Base-by-base conservation (phyloP, 1,284 basidiomycete genomes). In the Boletus hoseneyae region DNA sequence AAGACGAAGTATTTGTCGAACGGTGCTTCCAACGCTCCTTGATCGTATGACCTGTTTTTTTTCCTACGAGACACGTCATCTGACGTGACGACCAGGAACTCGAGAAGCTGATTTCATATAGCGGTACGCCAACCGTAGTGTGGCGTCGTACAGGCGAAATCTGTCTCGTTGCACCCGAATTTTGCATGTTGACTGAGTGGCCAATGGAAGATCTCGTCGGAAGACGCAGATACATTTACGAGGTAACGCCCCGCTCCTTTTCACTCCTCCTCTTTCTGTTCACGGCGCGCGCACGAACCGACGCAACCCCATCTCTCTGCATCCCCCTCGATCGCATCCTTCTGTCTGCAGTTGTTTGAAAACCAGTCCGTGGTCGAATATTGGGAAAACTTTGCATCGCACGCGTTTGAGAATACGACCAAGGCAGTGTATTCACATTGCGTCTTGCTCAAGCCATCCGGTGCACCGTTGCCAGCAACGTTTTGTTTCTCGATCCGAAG, bases 71-170 rank as follows among this genome's bases (percentile, higher is more conserved):
- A 40, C 48, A 54, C 54, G 46, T 56, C 34, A 33, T 43, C 41
- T 39, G 45, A 45, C 42, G 38, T 53, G 10, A 12, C 3, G 3
- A 3, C 16, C 30, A 93, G 91, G 94, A 98, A 76, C 81, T 97
- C 50, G 93, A 97, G 68, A 97, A 97, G 70, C 79, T 98, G 55
- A 96, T 99, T 57, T 93, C 92, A 38, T 97, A 93, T 69, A 95
- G 90, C 54, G 97, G 96, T 6, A 99, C 97, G n/a, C 97, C 96
- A 3, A 99, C 96, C 1, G 93, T 97, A n/a, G 91, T 97, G 2
- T 99, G 96, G 96, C 85, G 96, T 29, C 78, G 96, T 43, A 99
- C 97, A 15, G 96, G 96, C 64, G 97, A 99, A 73, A 93, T 99
- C 34, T 95, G 93, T 64, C 84, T 97, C 38, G 96, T 96, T 39